Conservation (phyloP, 495 filamentous ascomycete species). For the Evernia prunastri region DNA sequence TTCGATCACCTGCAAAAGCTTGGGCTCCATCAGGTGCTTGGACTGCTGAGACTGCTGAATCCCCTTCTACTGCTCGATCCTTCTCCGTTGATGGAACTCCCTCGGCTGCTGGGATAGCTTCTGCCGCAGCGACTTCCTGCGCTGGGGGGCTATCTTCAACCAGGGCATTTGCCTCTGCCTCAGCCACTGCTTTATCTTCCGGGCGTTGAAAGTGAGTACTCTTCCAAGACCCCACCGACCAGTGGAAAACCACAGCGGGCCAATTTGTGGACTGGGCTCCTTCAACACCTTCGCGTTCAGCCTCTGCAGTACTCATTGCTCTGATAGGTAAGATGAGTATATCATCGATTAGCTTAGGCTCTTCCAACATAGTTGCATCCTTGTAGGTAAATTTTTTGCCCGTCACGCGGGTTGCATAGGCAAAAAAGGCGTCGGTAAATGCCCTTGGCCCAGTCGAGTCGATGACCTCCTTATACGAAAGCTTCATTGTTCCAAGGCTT, state of each 20-base stretch:
- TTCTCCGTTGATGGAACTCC: too few relatives aligned
- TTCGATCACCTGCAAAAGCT: background rate
- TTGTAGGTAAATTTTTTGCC: slow-evolving; percentile 45
- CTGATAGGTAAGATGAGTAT: slow-evolving; percentile 21
- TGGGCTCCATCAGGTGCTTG: background rate
- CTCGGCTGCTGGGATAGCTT: background rate
- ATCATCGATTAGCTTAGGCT: slow-evolving; percentile 47
- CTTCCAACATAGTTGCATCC: slow-evolving; percentile 50
- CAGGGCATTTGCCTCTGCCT: background rate
- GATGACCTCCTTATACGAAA: slow-evolving; percentile 63
- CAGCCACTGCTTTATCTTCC: slow-evolving; percentile 2
- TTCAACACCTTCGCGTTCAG: slow-evolving; percentile 17
- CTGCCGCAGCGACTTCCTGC: too few relatives aligned
- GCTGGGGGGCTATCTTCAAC: background rate
- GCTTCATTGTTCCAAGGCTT: slow-evolving; percentile 46
- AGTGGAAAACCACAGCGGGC: slow-evolving; percentile 20
- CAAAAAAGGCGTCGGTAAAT: slow-evolving; percentile 54
- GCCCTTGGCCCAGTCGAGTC: slow-evolving; percentile 61
- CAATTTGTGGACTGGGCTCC: slow-evolving; percentile 11
- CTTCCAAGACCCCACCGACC: slow-evolving; percentile 20
- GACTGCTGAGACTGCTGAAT: background rate
- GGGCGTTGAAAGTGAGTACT: slow-evolving; percentile 12
- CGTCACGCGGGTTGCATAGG: slow-evolving; percentile 44
- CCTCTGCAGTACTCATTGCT: slow-evolving; percentile 21
- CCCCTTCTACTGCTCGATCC: background rate